These are phyloP conservation scores for Botrytis fabae DNA, from an alignment of 2,329 filamentous ascomycete species.

Conservation along the genomic window DNA sequence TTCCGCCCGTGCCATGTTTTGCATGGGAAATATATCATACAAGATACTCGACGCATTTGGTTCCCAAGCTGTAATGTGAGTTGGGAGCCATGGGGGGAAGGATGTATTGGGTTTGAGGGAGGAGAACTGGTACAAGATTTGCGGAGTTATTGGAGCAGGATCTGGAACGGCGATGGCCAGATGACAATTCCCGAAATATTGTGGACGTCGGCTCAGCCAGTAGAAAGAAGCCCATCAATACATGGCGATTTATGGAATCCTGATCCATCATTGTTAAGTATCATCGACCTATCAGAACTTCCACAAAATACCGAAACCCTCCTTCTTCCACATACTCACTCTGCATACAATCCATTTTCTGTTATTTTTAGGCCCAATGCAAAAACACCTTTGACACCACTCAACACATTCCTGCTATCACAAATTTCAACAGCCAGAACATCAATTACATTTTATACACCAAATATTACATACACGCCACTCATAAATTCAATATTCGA, in stretches of 20 bases:
- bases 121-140: slow-evolving; percentile 51
- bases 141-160: slow-evolving; percentile 9
- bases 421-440: slow-evolving; percentile 44
- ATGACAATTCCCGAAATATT: slow-evolving; percentile 6
- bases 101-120: slow-evolving; percentile 67
- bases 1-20: slow-evolving; percentile 81
- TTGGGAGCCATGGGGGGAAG: slow-evolving; percentile 87
- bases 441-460: slow-evolving; percentile 72
- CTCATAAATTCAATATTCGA: slow-evolving; percentile 61
- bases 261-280: slow-evolving; percentile 50
- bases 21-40: slow-evolving; percentile 79
- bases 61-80: slow-evolving; percentile 82
- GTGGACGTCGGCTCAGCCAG: background rate
- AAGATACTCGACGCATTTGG: slow-evolving; percentile 67
- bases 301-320: slow-evolving; percentile 4
- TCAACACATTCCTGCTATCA: slow-evolving; percentile 41
- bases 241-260: slow-evolving; percentile 57
- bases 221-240: slow-evolving; percentile 56
- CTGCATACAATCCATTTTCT: slow-evolving; percentile 20
- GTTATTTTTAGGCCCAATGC: slow-evolving; percentile 54
- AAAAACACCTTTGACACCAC: slow-evolving; percentile 65
- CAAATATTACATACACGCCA: slow-evolving; percentile 70
- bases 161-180: slow-evolving; percentile 19
- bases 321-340: slow-evolving; percentile 29
- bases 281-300: slow-evolving; percentile 22